These are phyloP conservation scores for Candida tibetensis DNA, from an alignment of 805 yeast genomes.

Conservation along the genomic window DNA sequence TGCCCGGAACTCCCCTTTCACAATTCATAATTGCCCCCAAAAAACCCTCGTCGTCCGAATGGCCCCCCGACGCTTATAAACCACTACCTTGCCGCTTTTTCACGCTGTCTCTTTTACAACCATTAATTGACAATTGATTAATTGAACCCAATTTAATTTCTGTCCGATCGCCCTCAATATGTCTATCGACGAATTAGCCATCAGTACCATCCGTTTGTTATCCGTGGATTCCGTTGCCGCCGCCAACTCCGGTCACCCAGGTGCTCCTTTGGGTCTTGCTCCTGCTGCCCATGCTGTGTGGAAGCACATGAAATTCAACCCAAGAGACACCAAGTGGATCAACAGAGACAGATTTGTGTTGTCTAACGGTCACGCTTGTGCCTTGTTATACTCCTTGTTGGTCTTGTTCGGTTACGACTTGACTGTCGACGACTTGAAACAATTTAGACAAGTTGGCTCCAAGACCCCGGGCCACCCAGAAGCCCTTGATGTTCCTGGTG, in stretches of 20 bases:
- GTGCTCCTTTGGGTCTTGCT: constrained; percentile 98
- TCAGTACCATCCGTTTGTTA: constrained; percentile 84
- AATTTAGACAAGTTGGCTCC: constrained; percentile 86
- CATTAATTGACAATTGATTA: no score
- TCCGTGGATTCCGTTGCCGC: constrained; percentile 83
- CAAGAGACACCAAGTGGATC: constrained; percentile 88
- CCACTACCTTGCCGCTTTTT: no score
- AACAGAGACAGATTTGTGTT: constrained; percentile 94
- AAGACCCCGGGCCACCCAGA: constrained; percentile 99
- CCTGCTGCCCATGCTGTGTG: constrained; percentile 90
- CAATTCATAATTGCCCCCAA: no score
- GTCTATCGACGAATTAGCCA: constrained; percentile 62
- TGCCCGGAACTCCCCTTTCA: no score
- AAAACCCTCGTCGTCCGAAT: no score
- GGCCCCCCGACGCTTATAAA: no score
- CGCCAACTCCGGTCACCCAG: constrained; percentile 98
- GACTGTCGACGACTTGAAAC: constrained; percentile 80
- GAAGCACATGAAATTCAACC: constrained; percentile 80
- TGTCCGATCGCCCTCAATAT: not conserved
- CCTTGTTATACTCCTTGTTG: constrained; percentile 78
- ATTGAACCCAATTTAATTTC: no score
- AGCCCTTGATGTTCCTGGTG: constrained; percentile 76
- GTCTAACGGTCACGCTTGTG: constrained; percentile 96
- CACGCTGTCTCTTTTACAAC: no score
- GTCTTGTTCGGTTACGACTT: constrained; percentile 83